Evolutionary conservation across 1,284 basidiomycete genomes (phyloP).

Genomic region (Exobasidium cylindrosporum): DNA sequence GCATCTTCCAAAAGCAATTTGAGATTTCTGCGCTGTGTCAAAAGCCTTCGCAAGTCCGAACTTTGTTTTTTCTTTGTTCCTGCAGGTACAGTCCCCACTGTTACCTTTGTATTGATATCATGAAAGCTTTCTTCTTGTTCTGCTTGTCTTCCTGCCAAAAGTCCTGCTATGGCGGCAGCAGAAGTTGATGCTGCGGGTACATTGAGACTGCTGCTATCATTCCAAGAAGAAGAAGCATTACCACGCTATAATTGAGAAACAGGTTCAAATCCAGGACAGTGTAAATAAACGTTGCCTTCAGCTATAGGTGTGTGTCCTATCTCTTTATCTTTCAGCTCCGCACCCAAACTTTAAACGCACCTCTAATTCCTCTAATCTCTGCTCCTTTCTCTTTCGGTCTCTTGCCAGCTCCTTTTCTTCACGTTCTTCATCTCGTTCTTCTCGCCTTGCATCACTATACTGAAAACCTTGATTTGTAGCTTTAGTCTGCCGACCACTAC

Average conservation of each 20-base stretch:
- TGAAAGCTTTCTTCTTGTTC: slow-evolving; percentile 4
- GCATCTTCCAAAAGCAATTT: slow-evolving; percentile 16
- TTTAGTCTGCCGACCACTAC: neutral
- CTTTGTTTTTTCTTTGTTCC: slow-evolving; percentile 14
- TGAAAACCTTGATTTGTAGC: neutral
- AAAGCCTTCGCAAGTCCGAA: slow-evolving; percentile 16
- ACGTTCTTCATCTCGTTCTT: slow-evolving; percentile 10
- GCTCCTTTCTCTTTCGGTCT: slow-evolving; percentile 9
- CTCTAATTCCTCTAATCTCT: slow-evolving; percentile 19
- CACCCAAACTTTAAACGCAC: slow-evolving; percentile 10
- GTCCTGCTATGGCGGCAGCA: slow-evolving; percentile 8
- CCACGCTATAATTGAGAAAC: neutral
- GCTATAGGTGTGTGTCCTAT: too few relatives aligned
- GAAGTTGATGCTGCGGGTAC: slow-evolving; percentile 10
- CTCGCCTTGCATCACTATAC: neutral
- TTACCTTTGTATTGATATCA: neutral
- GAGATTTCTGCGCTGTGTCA: slow-evolving; percentile 18
- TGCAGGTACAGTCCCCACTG: neutral
- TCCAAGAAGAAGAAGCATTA: slow-evolving; percentile 9
- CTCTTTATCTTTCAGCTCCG: slow-evolving; percentile 2
- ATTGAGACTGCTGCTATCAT: slow-evolving; percentile 5
- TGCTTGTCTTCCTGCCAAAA: slow-evolving; percentile 4
- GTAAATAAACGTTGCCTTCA: neutral
- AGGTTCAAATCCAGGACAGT: too few relatives aligned
- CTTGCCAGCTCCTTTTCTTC: slow-evolving; percentile 14